Evolutionary conservation across 2,329 filamentous ascomycete genomes (phyloP), one percentile per base, ranked within the genome.

Genomic region (Moelleriella libera): DNA sequence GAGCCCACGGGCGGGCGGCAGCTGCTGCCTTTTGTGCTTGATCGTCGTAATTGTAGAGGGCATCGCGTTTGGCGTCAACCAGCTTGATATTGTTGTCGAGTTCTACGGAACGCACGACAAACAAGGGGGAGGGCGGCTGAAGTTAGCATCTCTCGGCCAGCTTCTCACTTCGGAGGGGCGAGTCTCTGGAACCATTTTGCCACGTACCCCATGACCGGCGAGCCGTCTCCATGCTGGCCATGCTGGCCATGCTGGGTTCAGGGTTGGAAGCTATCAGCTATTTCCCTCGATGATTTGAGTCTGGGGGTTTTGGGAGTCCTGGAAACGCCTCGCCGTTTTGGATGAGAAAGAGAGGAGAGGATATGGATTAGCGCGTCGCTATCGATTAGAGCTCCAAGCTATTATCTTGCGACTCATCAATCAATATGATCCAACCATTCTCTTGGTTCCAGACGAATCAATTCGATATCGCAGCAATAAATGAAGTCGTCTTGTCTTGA

Each of bases 61-160:
- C 88, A 66, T 98, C 92, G 59, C 88, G 85, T 55, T 80, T 79
- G 47, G 85, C 78, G 62, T 98, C 89, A 59, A 95, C 81, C 51
- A 96, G 78, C 61, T 83, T 76, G 67, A 88, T 72, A 51, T 83
- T 81, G 65, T 94, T 94, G 63, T 94, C 87, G 60, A 92, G 78
- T 75, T 95, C 90, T 94, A 51, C 28, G 32, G 32, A 37, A 37
- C 7, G 32, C 7, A 11, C 7, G 32, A 11, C 32, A 37, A 37
- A 37, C n/a, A n/a, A n/a, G n/a, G n/a, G n/a, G n/a, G n/a, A n/a
- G n/a, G n/a, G n/a, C n/a, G n/a, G n/a, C n/a, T n/a, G n/a, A n/a
- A n/a, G n/a, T n/a, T n/a, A n/a, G n/a, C n/a, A n/a, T n/a, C n/a
- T n/a, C n/a, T n/a, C n/a, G n/a, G n/a, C n/a, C n/a, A n/a, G n/a